Base-by-base conservation (phyloP, 306 rosid genomes). In the Rosa multiflora region DNA sequence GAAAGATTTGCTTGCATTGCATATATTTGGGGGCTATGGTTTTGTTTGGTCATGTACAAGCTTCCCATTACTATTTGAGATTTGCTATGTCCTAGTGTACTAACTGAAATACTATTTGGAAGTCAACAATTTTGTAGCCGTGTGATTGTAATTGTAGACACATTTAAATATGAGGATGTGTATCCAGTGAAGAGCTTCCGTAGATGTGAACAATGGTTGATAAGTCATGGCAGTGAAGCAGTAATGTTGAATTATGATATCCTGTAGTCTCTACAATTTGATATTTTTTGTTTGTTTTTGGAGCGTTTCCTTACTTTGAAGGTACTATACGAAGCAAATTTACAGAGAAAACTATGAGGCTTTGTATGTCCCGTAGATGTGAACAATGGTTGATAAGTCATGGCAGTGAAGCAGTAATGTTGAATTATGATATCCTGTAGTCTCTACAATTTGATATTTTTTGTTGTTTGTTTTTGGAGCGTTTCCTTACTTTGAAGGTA, bases 71-170 rank as follows among this genome's bases (percentile, higher is more conserved):
- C 77, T 35, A 32, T 11, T 51, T 32, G n/a, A 42, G 80, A 70
- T 78, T 70, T 80, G 79, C 64, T 81, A 49, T 51, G 56, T 77
- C 76, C 29, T 64, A 66, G 46, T 20, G 39, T 13, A 13, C 72
- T 10, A 8, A 39, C 23, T 68, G 79, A 64, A 44, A 29, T 29
- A 32, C 69, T 51, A 52, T 64, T 47, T 32, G 75, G 67, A 48
- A 76, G 80, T 73, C 17, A 82, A 84, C 81, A 82, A 21, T 67
- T 73, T 72, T 74, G 73, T 67, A 80, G 80, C 76, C 84, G 76
- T 83, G 61, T 75, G 72, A 71, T 82, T 72, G 58, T 66, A 78
- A 77, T 13, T 37, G 62, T 61, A 59, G 67, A 72, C 52, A 51
- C 3, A 43, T 69, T 61, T 72, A 58, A 26, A 51, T 37, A 13